phyloP scores from a whole-genome alignment of 2,329 filamentous ascomycete species.

The Teratosphaeria gauchensis region DNA sequence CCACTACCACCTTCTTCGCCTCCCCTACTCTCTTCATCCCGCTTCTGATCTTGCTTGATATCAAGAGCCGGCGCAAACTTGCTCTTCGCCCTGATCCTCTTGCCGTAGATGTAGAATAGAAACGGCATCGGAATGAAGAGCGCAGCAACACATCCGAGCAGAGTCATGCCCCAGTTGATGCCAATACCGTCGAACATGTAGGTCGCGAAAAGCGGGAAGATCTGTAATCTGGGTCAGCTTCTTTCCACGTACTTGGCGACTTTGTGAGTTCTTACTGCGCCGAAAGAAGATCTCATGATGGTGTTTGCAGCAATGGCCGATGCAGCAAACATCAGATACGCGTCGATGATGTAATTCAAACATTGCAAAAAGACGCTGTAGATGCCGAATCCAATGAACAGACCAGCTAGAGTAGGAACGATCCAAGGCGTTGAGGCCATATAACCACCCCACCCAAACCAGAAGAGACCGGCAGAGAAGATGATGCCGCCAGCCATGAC shows the following conservation, averaged over 20 bases:
- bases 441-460: constrained; percentile 35
- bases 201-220: constrained; percentile 43
- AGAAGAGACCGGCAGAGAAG: constrained; percentile 14
- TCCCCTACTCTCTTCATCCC: constrained; percentile 10
- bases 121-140: constrained; percentile 36
- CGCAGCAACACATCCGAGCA: constrained; percentile 36
- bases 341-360: constrained; percentile 31
- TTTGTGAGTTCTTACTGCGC: constrained; percentile 26
- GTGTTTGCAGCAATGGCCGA: constrained; percentile 29
- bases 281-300: constrained; percentile 37
- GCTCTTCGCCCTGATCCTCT: constrained; percentile 31
- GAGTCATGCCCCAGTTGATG: constrained; percentile 37
- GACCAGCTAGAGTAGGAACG: constrained; percentile 33
- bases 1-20: background rate
- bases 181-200: constrained; percentile 47
- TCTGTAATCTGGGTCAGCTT: constrained; percentile 1
- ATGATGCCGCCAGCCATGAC: constrained; percentile 41
- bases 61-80: constrained; percentile 29
- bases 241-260: constrained; percentile 4
- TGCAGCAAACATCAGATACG: constrained; percentile 45
- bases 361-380: constrained; percentile 32
- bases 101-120: constrained; percentile 34
- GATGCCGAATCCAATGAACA: constrained; percentile 35
- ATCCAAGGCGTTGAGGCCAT: constrained; percentile 32
- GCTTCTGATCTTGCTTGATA: constrained; percentile 11